Evolutionary conservation across 2,329 filamentous ascomycete genomes (phyloP).

Genomic region (Colletotrichum spaethianum): DNA sequence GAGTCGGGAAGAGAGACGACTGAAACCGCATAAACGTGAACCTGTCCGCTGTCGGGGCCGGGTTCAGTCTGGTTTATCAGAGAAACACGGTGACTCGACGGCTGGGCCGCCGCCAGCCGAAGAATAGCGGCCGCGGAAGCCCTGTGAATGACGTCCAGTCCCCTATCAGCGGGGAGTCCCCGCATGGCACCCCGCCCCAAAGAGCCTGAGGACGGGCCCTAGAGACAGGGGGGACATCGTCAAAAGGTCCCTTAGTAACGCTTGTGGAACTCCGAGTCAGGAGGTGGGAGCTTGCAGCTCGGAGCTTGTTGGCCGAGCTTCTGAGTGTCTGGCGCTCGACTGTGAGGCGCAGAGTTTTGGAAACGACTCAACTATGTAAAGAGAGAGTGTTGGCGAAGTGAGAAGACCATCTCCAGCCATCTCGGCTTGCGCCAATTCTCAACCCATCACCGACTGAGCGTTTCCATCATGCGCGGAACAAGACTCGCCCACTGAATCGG

Average conservation of each 20-base stretch:
- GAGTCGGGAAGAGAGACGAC: not conserved
- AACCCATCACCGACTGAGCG: not conserved
- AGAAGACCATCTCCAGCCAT: not conserved
- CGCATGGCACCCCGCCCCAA: slow-evolving; percentile 14
- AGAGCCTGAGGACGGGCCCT: not conserved
- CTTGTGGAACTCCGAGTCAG: slow-evolving; percentile 18
- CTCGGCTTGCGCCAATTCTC: not conserved
- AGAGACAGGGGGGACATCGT: not conserved
- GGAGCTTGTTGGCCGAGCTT: not conserved
- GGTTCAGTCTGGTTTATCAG: slow-evolving; percentile 4
- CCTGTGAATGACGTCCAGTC: slow-evolving; percentile 33
- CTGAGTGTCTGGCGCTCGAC: not conserved
- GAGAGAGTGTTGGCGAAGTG: not conserved
- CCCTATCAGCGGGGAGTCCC: slow-evolving; percentile 28
- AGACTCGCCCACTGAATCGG: slow-evolving; percentile 22
- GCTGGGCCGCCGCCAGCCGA: slow-evolving; percentile 40
- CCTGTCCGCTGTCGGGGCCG: slow-evolving; percentile 14
- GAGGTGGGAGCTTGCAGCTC: not conserved
- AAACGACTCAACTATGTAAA: not conserved
- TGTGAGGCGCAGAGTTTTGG: not conserved
- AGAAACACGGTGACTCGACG: slow-evolving; percentile 15
- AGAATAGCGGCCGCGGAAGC: slow-evolving; percentile 32
- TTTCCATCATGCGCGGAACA: slow-evolving; percentile 20
- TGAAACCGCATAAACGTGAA: slow-evolving; percentile 8
- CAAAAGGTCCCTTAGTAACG: not conserved